These are phyloP conservation scores for Peronosclerospora sorghi DNA, from an alignment of 352 stramenopile species.

Conservation along the genomic window DNA sequence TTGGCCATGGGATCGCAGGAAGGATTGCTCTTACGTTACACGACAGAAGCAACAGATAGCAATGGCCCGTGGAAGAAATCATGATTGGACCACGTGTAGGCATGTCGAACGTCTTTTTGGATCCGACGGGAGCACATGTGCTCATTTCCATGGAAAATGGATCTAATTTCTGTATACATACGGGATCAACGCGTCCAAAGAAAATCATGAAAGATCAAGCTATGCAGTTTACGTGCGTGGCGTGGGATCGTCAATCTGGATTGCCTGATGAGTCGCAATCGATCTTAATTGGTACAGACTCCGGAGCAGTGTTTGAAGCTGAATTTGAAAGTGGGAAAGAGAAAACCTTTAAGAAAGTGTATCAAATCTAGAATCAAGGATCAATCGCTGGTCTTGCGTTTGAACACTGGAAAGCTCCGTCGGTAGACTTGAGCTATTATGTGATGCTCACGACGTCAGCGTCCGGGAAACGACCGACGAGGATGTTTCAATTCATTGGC, in stretches of 20 bases:
- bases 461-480: conserved; percentile 75
- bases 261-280: conserved; percentile 44
- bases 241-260: conserved; percentile 72
- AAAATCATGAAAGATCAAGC: conserved; percentile 81
- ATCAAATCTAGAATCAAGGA: conserved; percentile 83
- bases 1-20: conserved; percentile 78
- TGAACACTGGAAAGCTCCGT: conserved; percentile 60
- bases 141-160: conserved; percentile 84
- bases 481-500: conserved; percentile 88
- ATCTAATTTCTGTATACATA: conserved; percentile 80
- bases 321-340: conserved; percentile 81
- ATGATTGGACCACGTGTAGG: conserved; percentile 82
- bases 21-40: conserved; percentile 68
- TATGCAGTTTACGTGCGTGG: conserved; percentile 67
- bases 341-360: conserved; percentile 79
- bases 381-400: conserved; percentile 74
- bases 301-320: conserved; percentile 67
- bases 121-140: conserved; percentile 70
- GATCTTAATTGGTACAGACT: conserved; percentile 74
- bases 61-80: conserved; percentile 71
- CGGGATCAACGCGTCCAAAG: conserved; percentile 57
- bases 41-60: conserved; percentile 68
- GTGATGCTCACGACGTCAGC: conserved; percentile 80
- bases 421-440: conserved; percentile 50
- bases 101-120: conserved; percentile 72